Conservation (phyloP, 1,139 yeast species). For the Yamadazyma mexicana region DNA sequence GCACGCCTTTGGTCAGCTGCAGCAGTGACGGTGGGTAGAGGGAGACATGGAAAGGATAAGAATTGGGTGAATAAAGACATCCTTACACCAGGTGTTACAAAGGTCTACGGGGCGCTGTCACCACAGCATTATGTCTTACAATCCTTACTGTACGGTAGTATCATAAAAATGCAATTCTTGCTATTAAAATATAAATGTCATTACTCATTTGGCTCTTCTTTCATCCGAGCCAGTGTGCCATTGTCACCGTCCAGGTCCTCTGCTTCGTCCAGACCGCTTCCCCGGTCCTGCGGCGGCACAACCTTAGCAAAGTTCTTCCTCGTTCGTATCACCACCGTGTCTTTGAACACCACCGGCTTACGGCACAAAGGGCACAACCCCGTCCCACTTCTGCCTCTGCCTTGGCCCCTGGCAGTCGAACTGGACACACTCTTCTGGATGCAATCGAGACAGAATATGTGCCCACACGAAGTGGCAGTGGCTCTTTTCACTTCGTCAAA, state of each 20-base stretch:
- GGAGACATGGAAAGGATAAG: too few relatives aligned
- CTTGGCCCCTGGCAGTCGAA: slow-evolving; percentile 46
- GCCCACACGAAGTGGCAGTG: slow-evolving; percentile 47
- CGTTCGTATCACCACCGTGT: slow-evolving; percentile 37
- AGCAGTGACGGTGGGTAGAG: too few relatives aligned
- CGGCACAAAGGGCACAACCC: slow-evolving; percentile 51
- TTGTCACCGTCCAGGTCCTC: background rate
- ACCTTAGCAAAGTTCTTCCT: slow-evolving; percentile 17
- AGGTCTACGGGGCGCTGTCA: too few relatives aligned
- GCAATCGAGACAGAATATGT: slow-evolving; percentile 47
- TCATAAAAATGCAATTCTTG: background rate
- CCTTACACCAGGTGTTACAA: too few relatives aligned
- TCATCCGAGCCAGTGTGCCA: background rate
- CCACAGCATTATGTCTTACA: too few relatives aligned
- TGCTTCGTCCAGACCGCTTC: too few relatives aligned
- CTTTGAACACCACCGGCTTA: slow-evolving; percentile 40
- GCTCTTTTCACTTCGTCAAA: slow-evolving; percentile 44
- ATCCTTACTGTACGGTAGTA: too few relatives aligned
- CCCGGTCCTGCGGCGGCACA: slow-evolving; percentile 12
- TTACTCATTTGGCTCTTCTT: background rate
- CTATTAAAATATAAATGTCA: background rate
- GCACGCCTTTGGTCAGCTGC: too few relatives aligned
- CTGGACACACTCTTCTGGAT: slow-evolving; percentile 43
- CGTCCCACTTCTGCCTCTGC: slow-evolving; percentile 31
- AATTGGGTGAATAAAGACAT: too few relatives aligned